Conservation (phyloP, 1,284 basidiomycete genomes). For the Pterulicium gracile region DNA sequence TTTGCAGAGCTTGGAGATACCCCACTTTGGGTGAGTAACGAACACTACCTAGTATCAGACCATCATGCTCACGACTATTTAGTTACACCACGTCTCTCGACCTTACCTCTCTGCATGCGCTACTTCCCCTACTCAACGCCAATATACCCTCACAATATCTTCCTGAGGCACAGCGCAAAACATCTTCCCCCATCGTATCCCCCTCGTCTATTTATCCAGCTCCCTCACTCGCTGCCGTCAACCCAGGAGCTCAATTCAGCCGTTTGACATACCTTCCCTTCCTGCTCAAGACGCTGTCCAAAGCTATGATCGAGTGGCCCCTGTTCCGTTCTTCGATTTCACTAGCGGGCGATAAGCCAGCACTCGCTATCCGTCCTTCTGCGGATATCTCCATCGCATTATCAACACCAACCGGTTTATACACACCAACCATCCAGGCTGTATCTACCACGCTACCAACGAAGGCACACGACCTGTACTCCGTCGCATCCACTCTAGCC, state of each 20-base stretch:
- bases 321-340: constrained; percentile 69
- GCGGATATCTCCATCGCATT: constrained; percentile 71
- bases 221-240: constrained; percentile 27
- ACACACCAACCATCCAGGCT: constrained; percentile 73
- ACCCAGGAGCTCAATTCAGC: constrained; percentile 40
- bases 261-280: constrained; percentile 78
- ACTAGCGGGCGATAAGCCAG: constrained; percentile 33
- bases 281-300: constrained; percentile 77
- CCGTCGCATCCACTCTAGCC: constrained; percentile 53
- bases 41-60: neutral
- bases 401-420: constrained; percentile 76
- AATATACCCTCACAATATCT: constrained; percentile 61
- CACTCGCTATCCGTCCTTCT: constrained; percentile 55
- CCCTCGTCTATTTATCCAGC: constrained; percentile 33
- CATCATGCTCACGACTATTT: constrained; percentile 4
- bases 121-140: constrained; percentile 61
- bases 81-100: constrained; percentile 78
- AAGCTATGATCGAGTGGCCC: constrained; percentile 77
- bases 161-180: constrained; percentile 21
- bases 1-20: constrained; percentile 63
- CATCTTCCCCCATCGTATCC: constrained; percentile 33
- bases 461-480: constrained; percentile 36
- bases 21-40: constrained; percentile 59
- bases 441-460: constrained; percentile 32
- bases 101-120: constrained; percentile 64